These are phyloP conservation scores for Obelidium mucronatum DNA, from an alignment of 192 early-diverging fungal genomes.

Conservation along the genomic window DNA sequence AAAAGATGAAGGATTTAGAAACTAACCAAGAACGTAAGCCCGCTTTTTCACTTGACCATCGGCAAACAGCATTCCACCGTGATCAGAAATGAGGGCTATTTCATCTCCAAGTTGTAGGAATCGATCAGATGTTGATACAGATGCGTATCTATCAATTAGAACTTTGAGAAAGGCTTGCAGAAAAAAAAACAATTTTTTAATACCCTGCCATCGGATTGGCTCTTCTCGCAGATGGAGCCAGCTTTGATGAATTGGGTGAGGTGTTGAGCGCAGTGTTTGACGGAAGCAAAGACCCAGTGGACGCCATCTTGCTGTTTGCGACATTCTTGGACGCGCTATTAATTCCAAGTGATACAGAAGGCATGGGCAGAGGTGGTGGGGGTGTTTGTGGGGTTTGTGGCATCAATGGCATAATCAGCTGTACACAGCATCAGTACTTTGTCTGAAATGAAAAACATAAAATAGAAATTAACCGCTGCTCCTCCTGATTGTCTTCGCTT, in stretches of 20 bases:
- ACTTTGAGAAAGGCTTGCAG: background rate
- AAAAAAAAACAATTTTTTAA: background rate
- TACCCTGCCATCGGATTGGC: too few species aligned
- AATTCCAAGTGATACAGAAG: background rate
- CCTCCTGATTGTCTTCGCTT: background rate
- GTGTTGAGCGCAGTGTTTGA: background rate
- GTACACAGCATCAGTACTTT: background rate
- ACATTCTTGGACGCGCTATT: background rate
- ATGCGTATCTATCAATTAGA: background rate
- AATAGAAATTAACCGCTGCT: background rate
- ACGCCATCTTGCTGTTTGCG: background rate
- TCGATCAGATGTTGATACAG: conserved; percentile 3
- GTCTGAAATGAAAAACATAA: background rate
- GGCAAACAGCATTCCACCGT: conserved; percentile 26
- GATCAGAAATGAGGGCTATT: conserved; percentile 29
- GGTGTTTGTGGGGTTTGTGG: background rate
- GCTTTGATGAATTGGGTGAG: background rate
- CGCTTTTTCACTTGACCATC: conserved; percentile 45
- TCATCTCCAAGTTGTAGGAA: conserved; percentile 41
- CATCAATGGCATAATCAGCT: background rate
- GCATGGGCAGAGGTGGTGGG: background rate
- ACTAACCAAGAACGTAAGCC: conserved; percentile 21
- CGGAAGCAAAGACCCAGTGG: background rate
- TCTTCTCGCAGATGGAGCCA: too few species aligned
- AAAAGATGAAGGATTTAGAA: background rate